A percentile compares a stretch with the other conserved stretches of the same genome.
These are phyloP conservation scores for Fusarium sp. DNA, from an alignment of 2,329 filamentous ascomycete genomes.

Conservation along the genomic window DNA sequence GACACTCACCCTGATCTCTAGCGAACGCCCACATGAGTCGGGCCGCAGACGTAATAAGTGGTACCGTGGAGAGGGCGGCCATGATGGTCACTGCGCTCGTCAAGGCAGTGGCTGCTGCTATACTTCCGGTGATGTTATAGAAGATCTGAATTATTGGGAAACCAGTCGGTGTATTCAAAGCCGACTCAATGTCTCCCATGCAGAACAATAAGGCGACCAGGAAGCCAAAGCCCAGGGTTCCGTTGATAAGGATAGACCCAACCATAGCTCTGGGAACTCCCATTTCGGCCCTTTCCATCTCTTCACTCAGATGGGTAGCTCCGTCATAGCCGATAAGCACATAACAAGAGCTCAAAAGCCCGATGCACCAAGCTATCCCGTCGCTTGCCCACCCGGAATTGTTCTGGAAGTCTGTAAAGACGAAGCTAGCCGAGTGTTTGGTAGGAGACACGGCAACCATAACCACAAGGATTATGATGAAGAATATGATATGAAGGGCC, in stretches of 20 bases:
- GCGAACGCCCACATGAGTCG: slow-evolving; percentile 40
- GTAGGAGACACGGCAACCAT: neutral
- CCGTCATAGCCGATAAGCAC: slow-evolving; percentile 35
- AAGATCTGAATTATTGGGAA: slow-evolving; percentile 38
- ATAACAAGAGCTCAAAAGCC: slow-evolving; percentile 35
- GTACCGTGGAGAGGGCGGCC: slow-evolving; percentile 24
- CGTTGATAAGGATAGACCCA: slow-evolving; percentile 21
- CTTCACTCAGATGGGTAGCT: slow-evolving; percentile 34
- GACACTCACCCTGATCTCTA: slow-evolving; percentile 25
- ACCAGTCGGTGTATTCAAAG: slow-evolving; percentile 19
- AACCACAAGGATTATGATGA: slow-evolving; percentile 7
- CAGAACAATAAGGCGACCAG: slow-evolving; percentile 28
- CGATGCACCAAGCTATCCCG: slow-evolving; percentile 34
- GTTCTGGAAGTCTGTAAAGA: slow-evolving; percentile 12
- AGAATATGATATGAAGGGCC: slow-evolving; percentile 13
- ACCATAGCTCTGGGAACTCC: slow-evolving; percentile 33
- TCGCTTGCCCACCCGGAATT: slow-evolving; percentile 11
- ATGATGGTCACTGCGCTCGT: slow-evolving; percentile 17
- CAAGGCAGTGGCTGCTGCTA: slow-evolving; percentile 3
- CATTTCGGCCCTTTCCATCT: slow-evolving; percentile 29
- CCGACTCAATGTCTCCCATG: slow-evolving; percentile 23
- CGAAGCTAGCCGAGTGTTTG: slow-evolving; percentile 8
- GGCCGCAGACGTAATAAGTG: slow-evolving; percentile 25
- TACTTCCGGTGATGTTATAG: slow-evolving; percentile 23
- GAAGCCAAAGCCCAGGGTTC: slow-evolving; percentile 25